Evolutionary conservation across 2,329 filamentous ascomycete genomes (phyloP).

Genomic region (Blastomyces percursus): DNA sequence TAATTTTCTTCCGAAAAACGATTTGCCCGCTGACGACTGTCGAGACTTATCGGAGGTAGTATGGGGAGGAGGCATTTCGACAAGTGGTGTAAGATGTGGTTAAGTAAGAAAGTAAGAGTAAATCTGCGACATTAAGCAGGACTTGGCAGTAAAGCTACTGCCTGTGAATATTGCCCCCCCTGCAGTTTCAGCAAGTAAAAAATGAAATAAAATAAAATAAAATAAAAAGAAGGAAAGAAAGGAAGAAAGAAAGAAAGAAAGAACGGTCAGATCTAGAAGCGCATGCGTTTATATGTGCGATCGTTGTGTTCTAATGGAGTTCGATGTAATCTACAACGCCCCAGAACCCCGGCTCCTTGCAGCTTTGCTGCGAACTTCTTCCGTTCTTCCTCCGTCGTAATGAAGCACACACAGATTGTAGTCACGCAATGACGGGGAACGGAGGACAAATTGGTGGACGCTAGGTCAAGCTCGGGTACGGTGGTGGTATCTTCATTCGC

Average conservation of each 20-base stretch:
- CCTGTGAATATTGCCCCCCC: not conserved
- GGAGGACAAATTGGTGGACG: no score
- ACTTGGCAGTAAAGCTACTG: not conserved
- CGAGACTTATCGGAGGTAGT: constrained; percentile 63
- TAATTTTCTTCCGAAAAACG: constrained; percentile 72
- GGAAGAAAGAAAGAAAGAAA: no score
- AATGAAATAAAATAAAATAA: no score
- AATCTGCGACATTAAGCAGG: constrained; percentile 18
- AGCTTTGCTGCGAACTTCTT: not conserved
- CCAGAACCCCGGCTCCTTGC: not conserved
- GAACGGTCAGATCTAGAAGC: not conserved
- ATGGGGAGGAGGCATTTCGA: constrained; percentile 44
- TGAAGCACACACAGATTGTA: constrained; percentile 3
- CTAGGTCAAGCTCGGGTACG: not conserved
- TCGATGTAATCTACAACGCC: not conserved
- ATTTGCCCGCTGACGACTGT: constrained; percentile 69
- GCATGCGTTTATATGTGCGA: not conserved
- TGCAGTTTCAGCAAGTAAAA: not conserved
- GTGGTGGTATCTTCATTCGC: not conserved
- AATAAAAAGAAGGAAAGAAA: no score
- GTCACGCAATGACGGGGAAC: constrained; percentile 8
- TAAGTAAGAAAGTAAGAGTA: not conserved
- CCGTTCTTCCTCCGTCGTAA: constrained; percentile 5
- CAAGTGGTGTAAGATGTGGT: constrained; percentile 22
- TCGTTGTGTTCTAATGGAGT: not conserved